A percentile compares a stretch with the other conserved stretches of the same genome.
Evolutionary conservation across 345 rosid species (phyloP).

Genomic region (Lenwebbia sp.): DNA sequence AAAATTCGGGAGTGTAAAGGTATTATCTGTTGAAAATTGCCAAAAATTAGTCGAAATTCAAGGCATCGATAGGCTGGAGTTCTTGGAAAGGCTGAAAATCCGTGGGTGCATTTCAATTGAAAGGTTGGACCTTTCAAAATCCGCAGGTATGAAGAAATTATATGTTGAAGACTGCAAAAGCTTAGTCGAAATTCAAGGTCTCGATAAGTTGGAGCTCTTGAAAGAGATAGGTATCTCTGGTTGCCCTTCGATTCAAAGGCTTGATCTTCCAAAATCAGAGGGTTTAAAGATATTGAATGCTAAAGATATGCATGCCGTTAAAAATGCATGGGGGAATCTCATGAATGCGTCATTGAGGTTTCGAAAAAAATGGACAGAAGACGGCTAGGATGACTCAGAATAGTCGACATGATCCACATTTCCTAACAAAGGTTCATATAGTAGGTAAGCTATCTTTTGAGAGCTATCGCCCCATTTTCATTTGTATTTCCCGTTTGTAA

Average conservation of each 20-base stretch:
- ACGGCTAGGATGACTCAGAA: neutral
- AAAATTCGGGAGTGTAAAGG: neutral
- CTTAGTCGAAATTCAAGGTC: neutral
- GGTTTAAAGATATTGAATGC: neutral
- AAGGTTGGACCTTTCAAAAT: neutral
- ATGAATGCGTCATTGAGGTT: neutral
- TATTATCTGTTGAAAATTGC: neutral
- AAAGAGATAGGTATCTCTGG: neutral
- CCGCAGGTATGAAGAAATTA: neutral
- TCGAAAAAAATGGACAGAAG: neutral
- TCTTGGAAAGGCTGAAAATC: neutral
- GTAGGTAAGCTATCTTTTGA: neutral
- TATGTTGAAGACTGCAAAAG: neutral
- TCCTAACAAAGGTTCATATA: neutral
- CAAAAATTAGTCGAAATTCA: neutral
- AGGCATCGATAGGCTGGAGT: neutral
- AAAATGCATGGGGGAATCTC: neutral
- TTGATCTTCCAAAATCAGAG: neutral
- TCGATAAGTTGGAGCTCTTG: neutral
- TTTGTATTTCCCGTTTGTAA: neutral
- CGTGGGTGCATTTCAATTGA: neutral
- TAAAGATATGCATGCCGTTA: neutral
- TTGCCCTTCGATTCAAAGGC: neutral
- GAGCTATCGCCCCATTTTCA: neutral
- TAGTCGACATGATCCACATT: neutral